phyloP scores from a whole-genome alignment of 1,284 basidiomycete species.

The Xerocomus minutiporus region DNA sequence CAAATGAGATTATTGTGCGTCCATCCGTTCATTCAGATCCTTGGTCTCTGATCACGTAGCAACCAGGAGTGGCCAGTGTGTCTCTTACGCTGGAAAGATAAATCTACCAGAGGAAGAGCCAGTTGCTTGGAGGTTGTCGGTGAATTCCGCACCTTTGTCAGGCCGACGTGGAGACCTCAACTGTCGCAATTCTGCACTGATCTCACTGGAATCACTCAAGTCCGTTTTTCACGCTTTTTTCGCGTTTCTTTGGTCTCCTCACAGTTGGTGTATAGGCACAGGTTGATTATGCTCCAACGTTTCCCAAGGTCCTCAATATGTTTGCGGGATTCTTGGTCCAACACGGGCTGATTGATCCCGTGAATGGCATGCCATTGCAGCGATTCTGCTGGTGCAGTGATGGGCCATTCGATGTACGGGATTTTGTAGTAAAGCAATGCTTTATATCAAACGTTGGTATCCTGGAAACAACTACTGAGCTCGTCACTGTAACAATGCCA shows the following conservation, averaged over 20 bases:
- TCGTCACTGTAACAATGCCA: slow-evolving; percentile 16
- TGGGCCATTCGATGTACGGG: slow-evolving; percentile 78
- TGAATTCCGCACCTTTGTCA: slow-evolving; percentile 86
- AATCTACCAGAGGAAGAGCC: slow-evolving; percentile 46
- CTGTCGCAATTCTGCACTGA: slow-evolving; percentile 81
- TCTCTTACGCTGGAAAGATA: slow-evolving; percentile 78
- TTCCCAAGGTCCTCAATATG: slow-evolving; percentile 61
- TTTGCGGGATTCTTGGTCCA: slow-evolving; percentile 69
- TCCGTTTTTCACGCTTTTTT: slow-evolving; percentile 34
- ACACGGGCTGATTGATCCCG: slow-evolving; percentile 59
- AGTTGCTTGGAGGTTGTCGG: slow-evolving; percentile 62
- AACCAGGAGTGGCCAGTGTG: slow-evolving; percentile 80
- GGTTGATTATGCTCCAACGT: slow-evolving; percentile 76
- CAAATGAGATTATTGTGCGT: slow-evolving; percentile 91
- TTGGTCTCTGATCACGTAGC: slow-evolving; percentile 25
- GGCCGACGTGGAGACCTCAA: slow-evolving; percentile 79
- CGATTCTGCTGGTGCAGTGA: slow-evolving; percentile 76
- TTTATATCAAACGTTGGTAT: slow-evolving; percentile 71
- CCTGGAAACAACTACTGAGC: slow-evolving; percentile 32
- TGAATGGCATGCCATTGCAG: slow-evolving; percentile 50
- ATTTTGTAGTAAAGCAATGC: slow-evolving; percentile 83
- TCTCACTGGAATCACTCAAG: slow-evolving; percentile 91
- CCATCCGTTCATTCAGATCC: slow-evolving; percentile 11
- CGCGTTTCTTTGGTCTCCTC: background rate
- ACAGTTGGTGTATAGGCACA: slow-evolving; percentile 53